phyloP scores from a whole-genome alignment of 2,329 filamentous ascomycete genomes.

The Aureobasidium uvarum region DNA sequence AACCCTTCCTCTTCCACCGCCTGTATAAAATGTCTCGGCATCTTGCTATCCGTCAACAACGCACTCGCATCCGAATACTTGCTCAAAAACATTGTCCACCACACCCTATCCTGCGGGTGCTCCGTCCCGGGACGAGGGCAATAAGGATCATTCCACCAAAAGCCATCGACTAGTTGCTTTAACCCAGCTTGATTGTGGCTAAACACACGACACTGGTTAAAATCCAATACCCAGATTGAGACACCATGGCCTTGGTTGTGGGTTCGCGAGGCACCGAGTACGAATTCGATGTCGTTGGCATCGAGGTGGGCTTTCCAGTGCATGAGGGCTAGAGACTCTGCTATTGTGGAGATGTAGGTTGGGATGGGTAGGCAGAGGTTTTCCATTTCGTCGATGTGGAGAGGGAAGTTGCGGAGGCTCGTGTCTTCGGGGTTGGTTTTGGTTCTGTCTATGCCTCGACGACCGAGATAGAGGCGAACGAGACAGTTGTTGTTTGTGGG shows the following conservation, averaged over 20 bases:
- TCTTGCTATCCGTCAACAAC: neutral
- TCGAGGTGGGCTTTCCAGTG: slow-evolving; percentile 52
- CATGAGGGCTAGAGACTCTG: slow-evolving; percentile 50
- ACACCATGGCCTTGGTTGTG: neutral
- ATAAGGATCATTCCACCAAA: slow-evolving; percentile 53
- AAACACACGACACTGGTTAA: slow-evolving; percentile 58
- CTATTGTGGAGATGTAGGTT: slow-evolving; percentile 49
- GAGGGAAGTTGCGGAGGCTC: slow-evolving; percentile 50
- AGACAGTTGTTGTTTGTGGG: slow-evolving; percentile 42
- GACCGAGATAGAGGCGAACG: slow-evolving; percentile 51
- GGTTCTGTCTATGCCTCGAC: slow-evolving; percentile 30
- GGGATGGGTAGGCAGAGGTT: slow-evolving; percentile 39
- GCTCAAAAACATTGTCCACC: slow-evolving; percentile 3
- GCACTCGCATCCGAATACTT: slow-evolving; percentile 3
- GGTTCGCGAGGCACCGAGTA: slow-evolving; percentile 41
- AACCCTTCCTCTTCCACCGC: neutral
- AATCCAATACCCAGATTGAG: slow-evolving; percentile 50
- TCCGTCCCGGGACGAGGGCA: slow-evolving; percentile 44
- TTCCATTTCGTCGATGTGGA: slow-evolving; percentile 54
- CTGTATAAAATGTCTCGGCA: neutral
- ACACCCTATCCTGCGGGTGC: neutral
- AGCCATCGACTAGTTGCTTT: slow-evolving; percentile 43
- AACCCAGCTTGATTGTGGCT: slow-evolving; percentile 44
- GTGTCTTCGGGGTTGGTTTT: slow-evolving; percentile 35
- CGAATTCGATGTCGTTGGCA: slow-evolving; percentile 56